phyloP scores from a whole-genome alignment of 169 alveolate genomes.

The Plasmodium blacklocki region DNA sequence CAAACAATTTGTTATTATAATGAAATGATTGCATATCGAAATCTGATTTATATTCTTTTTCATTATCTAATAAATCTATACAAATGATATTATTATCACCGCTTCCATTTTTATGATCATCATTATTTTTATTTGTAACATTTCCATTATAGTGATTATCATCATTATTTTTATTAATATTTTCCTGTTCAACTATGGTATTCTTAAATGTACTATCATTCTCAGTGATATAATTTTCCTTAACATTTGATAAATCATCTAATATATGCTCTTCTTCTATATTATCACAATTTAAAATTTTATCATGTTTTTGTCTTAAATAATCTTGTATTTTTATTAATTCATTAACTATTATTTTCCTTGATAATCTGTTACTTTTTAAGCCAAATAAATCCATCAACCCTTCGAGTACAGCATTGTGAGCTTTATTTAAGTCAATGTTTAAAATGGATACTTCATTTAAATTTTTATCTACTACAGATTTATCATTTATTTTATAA shows the following conservation, averaged over 20 bases:
- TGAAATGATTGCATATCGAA: neutral
- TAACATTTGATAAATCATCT: neutral
- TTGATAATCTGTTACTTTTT: constrained; percentile 31
- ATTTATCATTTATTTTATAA: neutral
- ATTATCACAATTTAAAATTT: neutral
- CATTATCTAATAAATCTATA: neutral
- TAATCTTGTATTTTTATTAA: constrained; percentile 48
- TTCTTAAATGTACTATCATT: neutral
- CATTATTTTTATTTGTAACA: neutral
- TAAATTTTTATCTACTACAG: constrained; percentile 2
- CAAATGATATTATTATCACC: neutral
- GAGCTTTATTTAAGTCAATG: constrained; percentile 34
- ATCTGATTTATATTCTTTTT: neutral
- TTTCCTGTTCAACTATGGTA: neutral
- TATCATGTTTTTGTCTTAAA: constrained; percentile 8
- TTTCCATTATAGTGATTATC: neutral
- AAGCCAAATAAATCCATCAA: constrained; percentile 62
- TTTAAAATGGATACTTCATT: constrained; percentile 41
- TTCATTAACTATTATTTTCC: constrained; percentile 45
- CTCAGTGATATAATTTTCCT: neutral
- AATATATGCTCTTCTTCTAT: neutral
- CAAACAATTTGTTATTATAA: neutral
- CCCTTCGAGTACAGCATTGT: constrained; percentile 40
- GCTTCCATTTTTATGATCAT: neutral
- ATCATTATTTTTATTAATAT: neutral